Percentiles rank a stretch among this genome's conserved stretches.
phyloP scores from a whole-genome alignment of 768 basidiomycete species.

The Strobilomyces echinocephalus region DNA sequence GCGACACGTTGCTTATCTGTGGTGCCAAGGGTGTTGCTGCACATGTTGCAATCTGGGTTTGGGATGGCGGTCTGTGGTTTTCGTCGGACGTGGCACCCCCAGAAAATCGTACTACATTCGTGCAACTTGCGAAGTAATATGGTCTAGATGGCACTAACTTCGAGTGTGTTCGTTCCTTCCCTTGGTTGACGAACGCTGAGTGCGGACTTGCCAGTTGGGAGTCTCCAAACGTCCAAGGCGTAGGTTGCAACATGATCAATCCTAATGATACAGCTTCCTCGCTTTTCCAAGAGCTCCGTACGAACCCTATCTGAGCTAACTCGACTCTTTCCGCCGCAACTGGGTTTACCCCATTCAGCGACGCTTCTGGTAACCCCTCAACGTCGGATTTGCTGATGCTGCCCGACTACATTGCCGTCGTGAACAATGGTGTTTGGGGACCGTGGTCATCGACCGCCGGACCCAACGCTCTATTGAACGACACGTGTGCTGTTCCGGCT shows the following conservation, averaged over 20 bases:
- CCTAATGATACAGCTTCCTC: conserved; percentile 68
- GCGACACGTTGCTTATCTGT: neutral
- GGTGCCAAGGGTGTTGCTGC: conserved; percentile 51
- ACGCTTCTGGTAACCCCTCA: conserved; percentile 54
- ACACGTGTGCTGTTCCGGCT: conserved; percentile 58
- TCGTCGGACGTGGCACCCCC: conserved; percentile 58
- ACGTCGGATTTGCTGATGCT: conserved; percentile 59
- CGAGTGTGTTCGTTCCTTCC: conserved; percentile 16
- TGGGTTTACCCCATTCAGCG: conserved; percentile 61
- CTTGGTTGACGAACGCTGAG: neutral
- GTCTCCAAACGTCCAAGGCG: conserved; percentile 64
- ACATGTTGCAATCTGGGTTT: conserved; percentile 62
- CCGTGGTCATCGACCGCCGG: conserved; percentile 54
- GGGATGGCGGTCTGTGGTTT: conserved; percentile 61
- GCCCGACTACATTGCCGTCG: conserved; percentile 60
- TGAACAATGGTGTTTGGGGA: conserved; percentile 65
- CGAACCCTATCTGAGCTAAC: conserved; percentile 43
- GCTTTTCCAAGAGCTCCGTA: conserved; percentile 67
- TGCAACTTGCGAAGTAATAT: conserved; percentile 44
- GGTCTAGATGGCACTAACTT: conserved; percentile 50
- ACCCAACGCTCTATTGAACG: conserved; percentile 76
- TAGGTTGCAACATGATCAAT: conserved; percentile 62
- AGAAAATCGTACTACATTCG: conserved; percentile 57
- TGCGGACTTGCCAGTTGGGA: conserved; percentile 65
- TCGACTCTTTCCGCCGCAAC: conserved; percentile 70